phyloP scores from a whole-genome alignment of 2,329 filamentous ascomycete species.

The Fusarium haematococcum region DNA sequence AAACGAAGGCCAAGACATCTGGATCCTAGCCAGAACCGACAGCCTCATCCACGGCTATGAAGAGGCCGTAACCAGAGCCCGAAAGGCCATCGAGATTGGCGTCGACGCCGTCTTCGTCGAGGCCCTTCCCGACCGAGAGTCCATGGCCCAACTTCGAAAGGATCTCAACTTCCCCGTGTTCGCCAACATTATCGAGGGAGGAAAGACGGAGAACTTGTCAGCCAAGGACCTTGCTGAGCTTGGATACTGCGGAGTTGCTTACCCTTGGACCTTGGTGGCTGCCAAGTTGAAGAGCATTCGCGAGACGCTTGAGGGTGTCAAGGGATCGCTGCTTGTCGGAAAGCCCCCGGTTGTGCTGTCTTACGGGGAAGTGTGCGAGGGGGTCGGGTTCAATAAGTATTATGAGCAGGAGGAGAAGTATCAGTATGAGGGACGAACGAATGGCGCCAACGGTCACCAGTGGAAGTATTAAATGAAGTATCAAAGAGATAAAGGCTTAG shows the following conservation, averaged over 20 bases:
- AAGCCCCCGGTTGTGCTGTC: slow-evolving; percentile 56
- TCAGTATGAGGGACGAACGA: slow-evolving; percentile 31
- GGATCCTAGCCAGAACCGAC: slow-evolving; percentile 59
- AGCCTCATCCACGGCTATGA: slow-evolving; percentile 56
- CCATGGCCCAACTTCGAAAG: slow-evolving; percentile 54
- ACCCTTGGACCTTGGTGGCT: slow-evolving; percentile 59
- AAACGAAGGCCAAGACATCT: slow-evolving; percentile 58
- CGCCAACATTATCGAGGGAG: slow-evolving; percentile 54
- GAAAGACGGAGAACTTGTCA: slow-evolving; percentile 50
- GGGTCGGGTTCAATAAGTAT: slow-evolving; percentile 59
- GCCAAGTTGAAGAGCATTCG: slow-evolving; percentile 55
- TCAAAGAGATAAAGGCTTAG: neutral
- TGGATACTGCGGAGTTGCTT: slow-evolving; percentile 56
- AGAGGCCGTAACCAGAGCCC: slow-evolving; percentile 56
- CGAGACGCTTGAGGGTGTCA: slow-evolving; percentile 53
- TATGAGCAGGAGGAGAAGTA: slow-evolving; percentile 41
- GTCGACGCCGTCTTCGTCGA: slow-evolving; percentile 59
- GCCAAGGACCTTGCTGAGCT: slow-evolving; percentile 50
- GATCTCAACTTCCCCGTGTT: slow-evolving; percentile 54
- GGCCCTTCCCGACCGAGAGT: slow-evolving; percentile 56
- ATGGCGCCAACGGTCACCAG: slow-evolving; percentile 25
- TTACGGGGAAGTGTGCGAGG: slow-evolving; percentile 58
- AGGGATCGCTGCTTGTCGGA: slow-evolving; percentile 55
- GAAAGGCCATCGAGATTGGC: slow-evolving; percentile 56
- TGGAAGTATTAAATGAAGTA: slow-evolving; percentile 13